Evolutionary conservation across 2,329 filamentous ascomycete genomes (phyloP).

Genomic region (Nigrograna mackinnonii): DNA sequence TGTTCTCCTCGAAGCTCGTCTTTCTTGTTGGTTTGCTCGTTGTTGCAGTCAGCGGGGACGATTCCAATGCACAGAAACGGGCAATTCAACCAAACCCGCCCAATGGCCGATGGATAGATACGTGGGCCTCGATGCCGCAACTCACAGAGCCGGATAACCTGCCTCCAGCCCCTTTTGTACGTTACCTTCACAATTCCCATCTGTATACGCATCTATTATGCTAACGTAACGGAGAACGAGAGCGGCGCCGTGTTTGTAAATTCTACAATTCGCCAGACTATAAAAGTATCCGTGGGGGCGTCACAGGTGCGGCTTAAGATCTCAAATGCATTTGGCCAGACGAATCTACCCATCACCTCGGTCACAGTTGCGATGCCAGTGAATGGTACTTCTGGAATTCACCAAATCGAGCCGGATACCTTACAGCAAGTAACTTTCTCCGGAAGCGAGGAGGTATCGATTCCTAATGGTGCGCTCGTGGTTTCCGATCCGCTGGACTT

Average conservation of each 20-base stretch:
- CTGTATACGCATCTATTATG: neutral
- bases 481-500: conserved; percentile 67
- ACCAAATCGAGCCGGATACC: conserved; percentile 56
- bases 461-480: conserved; percentile 58
- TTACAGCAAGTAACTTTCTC: conserved; percentile 62
- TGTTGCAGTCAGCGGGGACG: neutral
- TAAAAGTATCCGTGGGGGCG: conserved; percentile 62
- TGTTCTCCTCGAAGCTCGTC: neutral
- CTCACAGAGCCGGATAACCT: conserved; percentile 65
- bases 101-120: conserved; percentile 61
- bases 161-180: conserved; percentile 60
- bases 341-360: conserved; percentile 62
- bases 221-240: conserved; percentile 54
- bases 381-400: conserved; percentile 58
- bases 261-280: conserved; percentile 68
- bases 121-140: conserved; percentile 70
- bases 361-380: conserved; percentile 61
- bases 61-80: neutral
- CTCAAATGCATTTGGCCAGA: conserved; percentile 67
- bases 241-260: conserved; percentile 60
- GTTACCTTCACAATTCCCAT: neutral
- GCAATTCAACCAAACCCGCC: conserved; percentile 24
- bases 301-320: conserved; percentile 64
- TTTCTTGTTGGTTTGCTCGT: neutral
- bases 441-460: conserved; percentile 54